Conservation (phyloP, 495 filamentous ascomycete genomes). For the Saxophila tyrrhenica region DNA sequence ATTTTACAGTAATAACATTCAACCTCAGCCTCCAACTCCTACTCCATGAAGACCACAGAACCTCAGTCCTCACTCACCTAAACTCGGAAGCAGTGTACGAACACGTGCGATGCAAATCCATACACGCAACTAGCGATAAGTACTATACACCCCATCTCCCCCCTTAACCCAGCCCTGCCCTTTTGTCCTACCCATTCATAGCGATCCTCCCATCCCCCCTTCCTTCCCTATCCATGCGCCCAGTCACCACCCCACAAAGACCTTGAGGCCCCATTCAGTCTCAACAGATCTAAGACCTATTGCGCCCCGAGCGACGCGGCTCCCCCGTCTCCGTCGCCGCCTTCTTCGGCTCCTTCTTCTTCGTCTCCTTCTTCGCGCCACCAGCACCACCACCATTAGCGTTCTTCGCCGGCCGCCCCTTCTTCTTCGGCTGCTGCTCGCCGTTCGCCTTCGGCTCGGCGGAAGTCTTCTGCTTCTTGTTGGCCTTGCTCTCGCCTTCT, state of each 20-base stretch:
- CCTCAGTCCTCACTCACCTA: too few relatives aligned
- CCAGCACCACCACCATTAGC: conserved; percentile 6
- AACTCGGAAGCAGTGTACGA: too few relatives aligned
- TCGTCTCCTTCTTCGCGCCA: conserved; percentile 22
- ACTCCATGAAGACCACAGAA: too few relatives aligned
- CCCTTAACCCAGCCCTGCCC: neutral
- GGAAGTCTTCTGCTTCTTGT: conserved; percentile 29
- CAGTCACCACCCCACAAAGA: neutral
- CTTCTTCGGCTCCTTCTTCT: conserved; percentile 29
- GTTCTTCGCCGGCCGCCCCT: conserved; percentile 37
- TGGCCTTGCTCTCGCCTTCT: conserved; percentile 1
- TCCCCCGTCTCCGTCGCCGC: conserved; percentile 30
- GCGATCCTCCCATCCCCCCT: neutral
- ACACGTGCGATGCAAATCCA: too few relatives aligned
- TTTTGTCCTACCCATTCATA: neutral
- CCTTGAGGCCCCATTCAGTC: too few relatives aligned
- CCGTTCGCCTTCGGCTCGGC: conserved; percentile 23
- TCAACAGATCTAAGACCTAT: neutral
- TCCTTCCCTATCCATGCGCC: neutral
- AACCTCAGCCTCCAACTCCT: too few relatives aligned
- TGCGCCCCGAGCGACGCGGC: conserved; percentile 26
- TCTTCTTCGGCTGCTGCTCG: conserved; percentile 28
- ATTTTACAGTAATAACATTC: too few relatives aligned
- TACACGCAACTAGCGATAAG: neutral
- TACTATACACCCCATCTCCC: neutral